Base-by-base conservation (phyloP, 352 stramenopile genomes). In the Pythium dissimile region DNA sequence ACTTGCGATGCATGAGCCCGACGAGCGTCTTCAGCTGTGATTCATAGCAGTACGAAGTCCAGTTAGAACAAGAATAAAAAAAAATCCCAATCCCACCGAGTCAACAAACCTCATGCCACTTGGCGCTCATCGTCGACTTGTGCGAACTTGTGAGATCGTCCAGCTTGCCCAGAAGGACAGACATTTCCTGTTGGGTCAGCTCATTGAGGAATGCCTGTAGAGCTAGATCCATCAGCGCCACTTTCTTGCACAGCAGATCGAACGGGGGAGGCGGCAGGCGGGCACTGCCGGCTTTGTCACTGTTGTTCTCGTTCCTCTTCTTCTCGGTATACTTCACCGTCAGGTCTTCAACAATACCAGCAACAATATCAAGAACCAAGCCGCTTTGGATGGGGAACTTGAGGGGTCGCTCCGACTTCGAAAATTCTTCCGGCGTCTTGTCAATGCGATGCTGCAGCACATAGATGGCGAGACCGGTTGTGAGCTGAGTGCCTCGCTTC, bases 1-100 rank as follows among this genome's bases (percentile, higher is more conserved):
- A 94, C 55, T 94, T 94, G 63, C 81, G 81, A 47, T 85, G 81
- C 81, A 92, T 94, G 27, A 94, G 65, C 52, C 74, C 86, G 45
- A 94, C 71, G 10, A 94, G 75, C 20, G 84, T 94, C 70, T 94
- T 92, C 30, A 94, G 67, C 73, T 83, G 42, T 18, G 32, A 46
- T 2, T 6, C 64, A 3, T 27, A 32, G 56, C 3, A n/a, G 3
- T 16, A 35, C n/a, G 9, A 20, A 12, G 3, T 30, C 13, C 3
- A 37, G 34, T 21, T 11, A 16, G 3, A 39, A 20, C 21, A 48
- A 8, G 39, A 5, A 30, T 49, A 58, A 27, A 41, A n/a, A n/a
- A n/a, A n/a, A n/a, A n/a, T n/a, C n/a, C n/a, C n/a, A n/a, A n/a
- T n/a, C n/a, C n/a, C n/a, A n/a, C n/a, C n/a, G n/a, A n/a, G 32